A percentile compares a stretch with the other conserved stretches of the same genome.
Evolutionary conservation across 345 rosid genomes (phyloP).

Genomic region (Bretschneidera sinensis): DNA sequence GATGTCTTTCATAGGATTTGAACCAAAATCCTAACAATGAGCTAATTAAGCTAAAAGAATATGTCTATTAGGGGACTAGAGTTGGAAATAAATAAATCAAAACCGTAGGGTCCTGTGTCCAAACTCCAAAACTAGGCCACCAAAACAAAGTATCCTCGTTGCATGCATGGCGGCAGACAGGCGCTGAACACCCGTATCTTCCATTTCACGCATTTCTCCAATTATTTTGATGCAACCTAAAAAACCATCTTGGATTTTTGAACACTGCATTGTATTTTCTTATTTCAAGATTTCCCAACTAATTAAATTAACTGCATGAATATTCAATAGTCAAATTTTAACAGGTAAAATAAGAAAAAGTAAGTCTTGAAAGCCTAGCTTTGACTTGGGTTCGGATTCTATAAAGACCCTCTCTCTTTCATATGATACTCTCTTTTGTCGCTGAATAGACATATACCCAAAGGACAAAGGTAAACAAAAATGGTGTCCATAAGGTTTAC

Average conservation of each 20-base stretch:
- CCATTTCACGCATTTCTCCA: slow-evolving; percentile 40
- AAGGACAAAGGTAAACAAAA: slow-evolving; percentile 8
- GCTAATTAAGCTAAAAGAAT: too few relatives aligned
- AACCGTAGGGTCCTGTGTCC: too few relatives aligned
- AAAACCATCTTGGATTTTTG: slow-evolving; percentile 12
- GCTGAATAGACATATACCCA: slow-evolving; percentile 10
- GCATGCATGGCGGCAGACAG: slow-evolving; percentile 65
- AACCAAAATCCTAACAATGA: too few relatives aligned
- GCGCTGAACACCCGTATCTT: slow-evolving; percentile 41
- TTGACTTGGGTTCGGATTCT: slow-evolving; percentile 33
- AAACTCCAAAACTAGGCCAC: too few relatives aligned
- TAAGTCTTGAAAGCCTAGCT: slow-evolving; percentile 24
- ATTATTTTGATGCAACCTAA: slow-evolving; percentile 13
- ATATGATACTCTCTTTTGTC: slow-evolving; percentile 18
- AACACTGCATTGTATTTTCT: slow-evolving; percentile 10
- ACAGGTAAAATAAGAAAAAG: not conserved
- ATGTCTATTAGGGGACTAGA: too few relatives aligned
- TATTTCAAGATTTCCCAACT: slow-evolving; percentile 32
- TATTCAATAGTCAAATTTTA: slow-evolving; percentile 4
- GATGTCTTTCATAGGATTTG: too few relatives aligned
- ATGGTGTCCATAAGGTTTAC: slow-evolving; percentile 29
- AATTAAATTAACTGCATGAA: slow-evolving; percentile 17
- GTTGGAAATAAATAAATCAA: too few relatives aligned
- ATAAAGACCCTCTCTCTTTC: slow-evolving; percentile 27
- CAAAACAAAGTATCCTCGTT: slow-evolving; percentile 29